Conservation (phyloP, 352 stramenopile species). For the Phytophthora kernoviae region DNA sequence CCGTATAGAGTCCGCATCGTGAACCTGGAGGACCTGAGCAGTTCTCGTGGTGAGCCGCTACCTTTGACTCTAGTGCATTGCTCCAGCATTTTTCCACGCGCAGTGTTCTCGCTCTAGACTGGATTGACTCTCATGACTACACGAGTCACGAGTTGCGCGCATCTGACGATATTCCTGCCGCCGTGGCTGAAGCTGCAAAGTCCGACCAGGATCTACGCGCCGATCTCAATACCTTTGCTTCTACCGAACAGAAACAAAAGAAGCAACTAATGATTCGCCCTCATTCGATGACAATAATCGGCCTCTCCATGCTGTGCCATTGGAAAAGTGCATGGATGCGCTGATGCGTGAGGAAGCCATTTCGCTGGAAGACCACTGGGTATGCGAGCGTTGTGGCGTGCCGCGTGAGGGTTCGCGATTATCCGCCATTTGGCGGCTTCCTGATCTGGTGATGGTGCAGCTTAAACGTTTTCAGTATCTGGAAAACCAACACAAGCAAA, state of each 20-base stretch:
- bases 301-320: slow-evolving; percentile 42
- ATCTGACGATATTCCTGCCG: slow-evolving; percentile 34
- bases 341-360: slow-evolving; percentile 77
- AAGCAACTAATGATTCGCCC: not conserved
- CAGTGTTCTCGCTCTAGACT: slow-evolving; percentile 83
- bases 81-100: slow-evolving; percentile 75
- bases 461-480: slow-evolving; percentile 91
- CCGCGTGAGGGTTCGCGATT: slow-evolving; percentile 59
- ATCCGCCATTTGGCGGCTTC: slow-evolving; percentile 74
- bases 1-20: slow-evolving; percentile 65
- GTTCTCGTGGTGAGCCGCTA: slow-evolving; percentile 37
- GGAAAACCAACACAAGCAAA: slow-evolving; percentile 84
- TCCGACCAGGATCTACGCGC: slow-evolving; percentile 28
- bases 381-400: slow-evolving; percentile 71
- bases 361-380: slow-evolving; percentile 74
- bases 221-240: slow-evolving; percentile 18
- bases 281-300: slow-evolving; percentile 24
- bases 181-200: slow-evolving; percentile 40
- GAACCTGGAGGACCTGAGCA: slow-evolving; percentile 64
- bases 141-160: slow-evolving; percentile 22
- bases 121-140: slow-evolving; percentile 46
- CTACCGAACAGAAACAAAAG: slow-evolving; percentile 5
- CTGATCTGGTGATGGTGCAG: slow-evolving; percentile 88
- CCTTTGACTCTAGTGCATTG: slow-evolving; percentile 58
- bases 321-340: slow-evolving; percentile 73